Percentiles rank a stretch among this genome's conserved stretches.
phyloP scores from a whole-genome alignment of 1,284 basidiomycete species.

The Peniophora sp. region DNA sequence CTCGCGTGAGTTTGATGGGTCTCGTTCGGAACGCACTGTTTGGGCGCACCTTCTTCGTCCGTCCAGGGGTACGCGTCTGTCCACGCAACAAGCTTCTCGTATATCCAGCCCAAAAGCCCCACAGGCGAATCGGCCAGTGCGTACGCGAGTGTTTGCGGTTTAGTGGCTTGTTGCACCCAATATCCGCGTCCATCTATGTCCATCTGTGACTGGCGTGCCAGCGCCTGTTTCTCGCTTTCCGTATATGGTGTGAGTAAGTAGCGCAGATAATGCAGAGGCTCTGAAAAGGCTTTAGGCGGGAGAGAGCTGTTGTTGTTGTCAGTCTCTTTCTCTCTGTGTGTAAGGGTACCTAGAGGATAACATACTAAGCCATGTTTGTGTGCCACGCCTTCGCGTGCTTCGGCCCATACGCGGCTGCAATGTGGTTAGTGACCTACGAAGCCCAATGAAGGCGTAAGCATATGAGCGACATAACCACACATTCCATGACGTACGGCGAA shows the following conservation, averaged over 20 bases:
- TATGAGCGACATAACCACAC: background rate
- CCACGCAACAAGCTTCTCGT: background rate
- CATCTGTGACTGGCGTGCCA: conserved; percentile 14
- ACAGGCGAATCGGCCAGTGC: conserved; percentile 46
- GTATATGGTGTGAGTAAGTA: conserved; percentile 16
- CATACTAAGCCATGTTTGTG: conserved; percentile 24
- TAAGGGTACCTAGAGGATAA: background rate
- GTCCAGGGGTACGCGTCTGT: background rate
- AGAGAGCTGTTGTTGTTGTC: background rate
- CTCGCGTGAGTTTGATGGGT: too few relatives aligned
- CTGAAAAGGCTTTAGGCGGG: conserved; percentile 13
- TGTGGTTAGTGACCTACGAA: conserved; percentile 22
- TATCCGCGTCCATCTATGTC: conserved; percentile 29
- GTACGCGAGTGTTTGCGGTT: conserved; percentile 54
- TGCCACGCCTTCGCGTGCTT: conserved; percentile 26
- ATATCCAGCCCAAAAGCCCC: conserved; percentile 51
- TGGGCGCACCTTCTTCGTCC: background rate
- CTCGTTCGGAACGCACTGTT: too few relatives aligned
- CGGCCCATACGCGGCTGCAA: conserved; percentile 19
- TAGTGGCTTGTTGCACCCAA: conserved; percentile 32
- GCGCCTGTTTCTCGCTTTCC: conserved; percentile 12
- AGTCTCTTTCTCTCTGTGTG: background rate
- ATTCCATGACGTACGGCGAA: conserved; percentile 20
- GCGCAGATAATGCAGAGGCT: conserved; percentile 19
- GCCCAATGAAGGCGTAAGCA: background rate